phyloP scores from a whole-genome alignment of 345 rosid genomes.

The Conringia planisiliqua region DNA sequence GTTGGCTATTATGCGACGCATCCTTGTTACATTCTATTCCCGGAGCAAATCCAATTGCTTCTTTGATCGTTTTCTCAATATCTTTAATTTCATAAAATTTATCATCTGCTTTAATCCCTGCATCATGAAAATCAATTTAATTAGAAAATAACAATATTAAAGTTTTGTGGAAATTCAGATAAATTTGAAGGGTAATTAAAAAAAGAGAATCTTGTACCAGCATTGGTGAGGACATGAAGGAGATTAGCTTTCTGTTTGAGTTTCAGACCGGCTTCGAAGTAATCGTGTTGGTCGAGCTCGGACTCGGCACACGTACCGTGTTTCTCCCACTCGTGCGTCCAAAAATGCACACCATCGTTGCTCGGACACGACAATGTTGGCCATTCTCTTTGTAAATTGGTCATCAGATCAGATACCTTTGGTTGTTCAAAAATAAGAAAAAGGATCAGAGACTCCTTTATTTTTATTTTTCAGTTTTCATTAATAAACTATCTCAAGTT shows the following conservation, averaged over 20 bases:
- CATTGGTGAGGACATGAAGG: conserved; percentile 52
- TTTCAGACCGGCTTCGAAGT: conserved; percentile 68
- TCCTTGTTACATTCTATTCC: conserved; percentile 76
- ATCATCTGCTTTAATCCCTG: conserved; percentile 71
- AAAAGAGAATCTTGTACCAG: conserved; percentile 37
- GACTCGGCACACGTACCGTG: conserved; percentile 94
- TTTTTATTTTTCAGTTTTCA: not conserved
- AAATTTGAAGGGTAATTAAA: not conserved
- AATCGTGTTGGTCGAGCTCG: conserved; percentile 69
- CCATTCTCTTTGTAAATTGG: conserved; percentile 55
- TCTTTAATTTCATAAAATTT: conserved; percentile 47
- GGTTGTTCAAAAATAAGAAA: too few species aligned
- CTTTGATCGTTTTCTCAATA: conserved; percentile 49
- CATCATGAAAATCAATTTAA: not conserved
- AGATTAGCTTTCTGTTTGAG: conserved; percentile 64
- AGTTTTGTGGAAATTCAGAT: too few species aligned
- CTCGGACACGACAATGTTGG: conserved; percentile 82
- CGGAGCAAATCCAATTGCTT: conserved; percentile 46
- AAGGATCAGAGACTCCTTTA: conserved; percentile 59
- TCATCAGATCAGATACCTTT: conserved; percentile 60
- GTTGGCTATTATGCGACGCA: conserved; percentile 50
- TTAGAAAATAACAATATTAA: not conserved
- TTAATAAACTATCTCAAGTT: not conserved
- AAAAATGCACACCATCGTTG: conserved; percentile 59
- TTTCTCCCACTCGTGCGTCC: conserved; percentile 95